Percentiles rank a stretch among this genome's conserved stretches.
Conservation (phyloP, 2,329 filamentous ascomycete genomes). For the Microdochium bolleyi region DNA sequence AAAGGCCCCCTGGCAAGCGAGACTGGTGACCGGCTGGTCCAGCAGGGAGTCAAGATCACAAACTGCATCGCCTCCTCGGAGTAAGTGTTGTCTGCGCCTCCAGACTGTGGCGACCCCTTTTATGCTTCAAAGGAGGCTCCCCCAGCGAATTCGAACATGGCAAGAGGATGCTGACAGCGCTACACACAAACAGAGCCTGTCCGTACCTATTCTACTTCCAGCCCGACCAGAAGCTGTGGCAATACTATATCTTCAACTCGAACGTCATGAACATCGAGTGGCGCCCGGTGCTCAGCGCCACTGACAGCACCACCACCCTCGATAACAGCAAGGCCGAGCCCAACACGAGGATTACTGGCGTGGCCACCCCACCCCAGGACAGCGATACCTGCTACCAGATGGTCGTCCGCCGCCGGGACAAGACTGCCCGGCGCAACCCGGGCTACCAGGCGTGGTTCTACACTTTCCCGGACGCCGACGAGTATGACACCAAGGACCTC, state of each 20-base stretch:
- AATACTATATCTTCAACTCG: slow-evolving; percentile 28
- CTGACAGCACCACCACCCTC: background rate
- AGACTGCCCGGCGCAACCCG: background rate
- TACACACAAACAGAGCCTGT: slow-evolving; percentile 13
- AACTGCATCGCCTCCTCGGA: slow-evolving; percentile 29
- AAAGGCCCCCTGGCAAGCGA: slow-evolving; percentile 5
- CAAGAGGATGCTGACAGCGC: slow-evolving; percentile 3
- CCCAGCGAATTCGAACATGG: no score
- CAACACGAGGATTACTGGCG: no score
- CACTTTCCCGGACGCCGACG: slow-evolving; percentile 12
- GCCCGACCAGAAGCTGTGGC: slow-evolving; percentile 20
- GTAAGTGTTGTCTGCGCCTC: slow-evolving; percentile 11
- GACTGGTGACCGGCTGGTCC: slow-evolving; percentile 21
- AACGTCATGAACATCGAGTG: slow-evolving; percentile 27
- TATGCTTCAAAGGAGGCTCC: no score
- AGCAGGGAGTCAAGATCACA: slow-evolving; percentile 16
- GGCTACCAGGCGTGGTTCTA: slow-evolving; percentile 13
- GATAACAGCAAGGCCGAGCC: background rate
- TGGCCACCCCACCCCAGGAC: no score
- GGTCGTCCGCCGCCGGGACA: slow-evolving; percentile 23
- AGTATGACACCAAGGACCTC: slow-evolving; percentile 15
- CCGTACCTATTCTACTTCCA: slow-evolving; percentile 22
- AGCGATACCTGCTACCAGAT: slow-evolving; percentile 24
- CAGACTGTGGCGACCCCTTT: no score
- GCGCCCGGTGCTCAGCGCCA: slow-evolving; percentile 7